Base-by-base conservation (phyloP, 148 eudicot species). In the Gaultheria prostrata region DNA sequence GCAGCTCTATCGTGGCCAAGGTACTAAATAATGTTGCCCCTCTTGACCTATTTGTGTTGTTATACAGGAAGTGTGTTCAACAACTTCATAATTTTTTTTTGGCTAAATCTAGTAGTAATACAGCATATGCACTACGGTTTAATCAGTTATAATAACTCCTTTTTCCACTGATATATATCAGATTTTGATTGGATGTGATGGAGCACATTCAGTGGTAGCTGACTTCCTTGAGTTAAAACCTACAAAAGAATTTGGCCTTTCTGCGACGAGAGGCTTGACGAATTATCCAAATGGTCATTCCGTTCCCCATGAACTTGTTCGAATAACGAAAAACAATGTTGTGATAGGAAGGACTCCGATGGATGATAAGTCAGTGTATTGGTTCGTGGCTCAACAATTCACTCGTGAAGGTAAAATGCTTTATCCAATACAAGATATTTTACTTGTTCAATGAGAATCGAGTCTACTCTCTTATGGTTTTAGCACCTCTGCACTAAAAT, bases 181-280 rank as follows among this genome's bases (percentile, higher is more conserved):
- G 90, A 89, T 85, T 73, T 77, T 90, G 82, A 86, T 91, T 30
- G 92, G 93, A 17, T 90, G 91, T 80, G 93, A 88, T 80, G 92
- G 93, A 83, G 84, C 92, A 49, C 86, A 87, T 81, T 91, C 91
- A 20, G 83, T 82, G 76, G 80, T 90, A 30, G 88, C 90, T 26
- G 45, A 87, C 65, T 90, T 83, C 79, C 84, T 90, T 20, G 88
- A 83, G 61, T 82, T 91, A 65, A 83, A 84, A 48, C 90, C 90
- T 71, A 85, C 30, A 86, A 86, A 65, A 77, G 81, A 63, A 14
- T 88, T 84, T 79, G 61, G 86, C 46, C 72, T 78, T 53, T 76
- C 84, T 69, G 84, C 80, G 2, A 86, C 80, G 26, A 85, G 91
- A 51, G 93, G 92, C 21, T 85, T 91, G 76, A 86, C 92, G 17